Percentiles rank a stretch among this genome's conserved stretches.
Conservation (phyloP, 108 stramenopile species). For the Asterionellopsis glacialis region DNA sequence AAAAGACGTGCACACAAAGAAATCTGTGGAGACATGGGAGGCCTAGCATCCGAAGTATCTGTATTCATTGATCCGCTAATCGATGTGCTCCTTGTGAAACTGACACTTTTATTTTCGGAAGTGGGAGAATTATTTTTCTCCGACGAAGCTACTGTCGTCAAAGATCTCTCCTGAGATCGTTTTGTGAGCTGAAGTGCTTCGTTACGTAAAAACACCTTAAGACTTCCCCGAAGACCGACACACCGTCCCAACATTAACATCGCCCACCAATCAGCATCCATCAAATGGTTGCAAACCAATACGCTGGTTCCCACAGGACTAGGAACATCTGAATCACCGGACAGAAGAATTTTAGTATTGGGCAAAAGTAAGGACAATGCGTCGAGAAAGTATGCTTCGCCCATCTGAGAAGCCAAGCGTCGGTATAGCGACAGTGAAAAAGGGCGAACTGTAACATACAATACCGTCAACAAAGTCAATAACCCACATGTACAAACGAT, state of each 20-base stretch:
- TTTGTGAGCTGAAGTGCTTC: slow-evolving; percentile 39
- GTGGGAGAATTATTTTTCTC: not conserved
- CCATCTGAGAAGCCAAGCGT: slow-evolving; percentile 36
- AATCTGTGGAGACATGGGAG: not conserved
- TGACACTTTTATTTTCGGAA: not conserved
- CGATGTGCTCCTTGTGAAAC: not conserved
- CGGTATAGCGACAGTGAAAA: slow-evolving; percentile 50
- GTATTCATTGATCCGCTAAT: not conserved
- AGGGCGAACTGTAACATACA: slow-evolving; percentile 51
- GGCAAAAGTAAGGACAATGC: slow-evolving; percentile 60
- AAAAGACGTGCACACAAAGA: slow-evolving; percentile 23
- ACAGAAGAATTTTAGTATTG: slow-evolving; percentile 49
- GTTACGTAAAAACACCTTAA: slow-evolving; percentile 66
- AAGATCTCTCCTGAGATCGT: not conserved
- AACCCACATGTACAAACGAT: slow-evolving; percentile 30
- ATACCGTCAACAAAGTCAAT: slow-evolving; percentile 24
- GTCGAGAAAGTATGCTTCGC: slow-evolving; percentile 48
- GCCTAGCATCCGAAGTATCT: no score
- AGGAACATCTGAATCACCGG: slow-evolving; percentile 77
- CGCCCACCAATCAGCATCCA: slow-evolving; percentile 68
- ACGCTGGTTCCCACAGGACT: slow-evolving; percentile 62
- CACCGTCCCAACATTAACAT: slow-evolving; percentile 68
- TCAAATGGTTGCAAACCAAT: slow-evolving; percentile 62
- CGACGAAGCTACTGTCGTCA: not conserved
- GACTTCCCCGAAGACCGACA: slow-evolving; percentile 59